Base-by-base conservation (phyloP, 164 flowering plant genomes). In the Cinnamomum micranthum region DNA sequence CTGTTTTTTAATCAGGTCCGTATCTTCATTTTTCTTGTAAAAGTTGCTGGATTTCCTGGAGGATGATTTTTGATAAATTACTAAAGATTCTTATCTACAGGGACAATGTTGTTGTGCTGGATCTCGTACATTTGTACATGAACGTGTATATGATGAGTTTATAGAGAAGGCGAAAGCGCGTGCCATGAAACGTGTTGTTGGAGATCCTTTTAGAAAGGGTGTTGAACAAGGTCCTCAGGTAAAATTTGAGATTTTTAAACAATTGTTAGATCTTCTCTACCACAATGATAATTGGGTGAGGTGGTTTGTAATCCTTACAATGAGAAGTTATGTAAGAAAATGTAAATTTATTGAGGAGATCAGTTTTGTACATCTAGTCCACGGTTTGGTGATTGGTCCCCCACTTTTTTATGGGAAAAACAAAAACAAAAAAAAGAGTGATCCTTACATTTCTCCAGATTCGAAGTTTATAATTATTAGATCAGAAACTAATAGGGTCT, bases 171-270 rank as follows among this genome's bases (percentile, higher is more conserved):
- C 97, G 41, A 92, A 85, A 77, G 91, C 88, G 4, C 91, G 94
- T 52, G 97, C 95, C 69, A 0, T 81, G 78, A 88, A 73, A 76
- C 95, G 97, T 72, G 78, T 75, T 64, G 97, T 92, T 68, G 98
- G 98, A 73, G 98, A 94, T 83, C 97, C 97, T 64, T 94, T 92
- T 84, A 88, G 87, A 82, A 80, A 76, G 71, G 97, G 90, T 15
- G 79, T 91, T 50, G 95, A 94, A 73, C 98, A 94, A 85, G 98
- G 98, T 64, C 98, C 98, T 74, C 98, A 94, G 93, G 98, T 94
- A 82, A 69, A 55, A 55, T 4, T 55, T 3, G 1, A 55, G 20
- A 55, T 20, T 55, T 4, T 4, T n/a, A 55, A 55, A 6, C 2
- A 55, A 15, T 20, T 15, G 4, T 19, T 15, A 55, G n/a, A 15